Conservation (phyloP, 768 basidiomycete species). For the Suillus fuscotomentosus region DNA sequence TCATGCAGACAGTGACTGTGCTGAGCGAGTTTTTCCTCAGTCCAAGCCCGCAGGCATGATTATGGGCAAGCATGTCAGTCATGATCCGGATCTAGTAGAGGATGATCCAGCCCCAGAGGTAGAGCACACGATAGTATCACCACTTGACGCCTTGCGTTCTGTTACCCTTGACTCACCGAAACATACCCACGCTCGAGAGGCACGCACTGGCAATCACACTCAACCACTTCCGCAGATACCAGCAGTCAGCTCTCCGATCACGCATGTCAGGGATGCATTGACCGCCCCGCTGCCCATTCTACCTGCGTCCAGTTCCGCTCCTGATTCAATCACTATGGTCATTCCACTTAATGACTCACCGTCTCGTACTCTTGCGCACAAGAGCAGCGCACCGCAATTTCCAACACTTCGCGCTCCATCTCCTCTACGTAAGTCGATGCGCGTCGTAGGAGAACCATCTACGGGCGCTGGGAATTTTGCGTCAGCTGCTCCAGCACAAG, state of each 20-base stretch:
- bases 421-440: slow-evolving; percentile 67
- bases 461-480: slow-evolving; percentile 29
- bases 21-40: background rate
- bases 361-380: slow-evolving; percentile 31
- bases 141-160: slow-evolving; percentile 36
- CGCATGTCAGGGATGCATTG: slow-evolving; percentile 17
- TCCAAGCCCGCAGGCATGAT: background rate
- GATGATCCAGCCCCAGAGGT: slow-evolving; percentile 16
- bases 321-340: slow-evolving; percentile 18
- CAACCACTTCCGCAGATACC: slow-evolving; percentile 18
- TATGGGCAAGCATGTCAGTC: background rate
- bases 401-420: slow-evolving; percentile 68
- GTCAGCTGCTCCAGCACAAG: slow-evolving; percentile 31
- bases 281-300: slow-evolving; percentile 23
- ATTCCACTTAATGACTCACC: slow-evolving; percentile 37
- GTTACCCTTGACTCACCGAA: slow-evolving; percentile 38
- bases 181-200: slow-evolving; percentile 5
- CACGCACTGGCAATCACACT: slow-evolving; percentile 11
- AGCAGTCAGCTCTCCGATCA: slow-evolving; percentile 5
- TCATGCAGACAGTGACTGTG: background rate
- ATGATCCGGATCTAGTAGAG: slow-evolving; percentile 10
- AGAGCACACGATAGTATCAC: slow-evolving; percentile 23
- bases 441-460: slow-evolving; percentile 45
- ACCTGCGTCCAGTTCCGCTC: slow-evolving; percentile 11
- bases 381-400: slow-evolving; percentile 44